Base-by-base conservation (phyloP, 208 protist genomes). In the Spironucleus salmonicida region DNA sequence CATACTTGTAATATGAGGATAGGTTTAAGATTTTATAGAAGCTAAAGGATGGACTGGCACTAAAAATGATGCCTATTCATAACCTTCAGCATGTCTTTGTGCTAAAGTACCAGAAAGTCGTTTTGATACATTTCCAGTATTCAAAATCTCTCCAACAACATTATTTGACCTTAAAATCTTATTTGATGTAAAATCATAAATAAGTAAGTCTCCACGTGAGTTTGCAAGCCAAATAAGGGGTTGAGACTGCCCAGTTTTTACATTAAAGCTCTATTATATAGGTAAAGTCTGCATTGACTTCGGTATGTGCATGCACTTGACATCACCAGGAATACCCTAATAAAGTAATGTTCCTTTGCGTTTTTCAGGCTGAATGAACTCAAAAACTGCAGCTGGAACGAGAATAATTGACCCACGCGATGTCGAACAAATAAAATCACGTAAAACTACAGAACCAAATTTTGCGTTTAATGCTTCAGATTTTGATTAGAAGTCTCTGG, bases 381-480 rank as follows among this genome's bases (percentile, higher is more conserved):
- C 64, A 35, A 71, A 71, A 38, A 71, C 30, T 7, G 64, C 64
- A 49, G 64, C 64, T 49, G 64, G 64, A 49, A 71, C 64, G 11
- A 71, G 64, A 23, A 71, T 38, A n/a, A 71, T 71, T 49, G 64
- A 71, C 32, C 64, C 64, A 32, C 64, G 4, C 11, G 4, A 15
- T 11, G 64, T 71, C n/a, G 32, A 9, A 42, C 13, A 9, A 27
- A 71, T 71, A 49, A 71, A 71, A 38, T 71, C 64, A 9, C 64
- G 4, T 57, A 71, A 49, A 49, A 71, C 34, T 9, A 71, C 64
- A 4, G 30, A 42, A 57, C 64, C 64, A 42, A 71, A 71, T 38
- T 71, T 45, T n/a, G 7, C 7, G 4, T 71, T n/a, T 11, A 71
- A n/a, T n/a, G 7, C 19, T 57, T 71, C 64, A 67, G 61, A n/a